These are phyloP conservation scores for Ceratopteris richardii DNA, from an alignment of 75 land plant species.

Conservation along the genomic window DNA sequence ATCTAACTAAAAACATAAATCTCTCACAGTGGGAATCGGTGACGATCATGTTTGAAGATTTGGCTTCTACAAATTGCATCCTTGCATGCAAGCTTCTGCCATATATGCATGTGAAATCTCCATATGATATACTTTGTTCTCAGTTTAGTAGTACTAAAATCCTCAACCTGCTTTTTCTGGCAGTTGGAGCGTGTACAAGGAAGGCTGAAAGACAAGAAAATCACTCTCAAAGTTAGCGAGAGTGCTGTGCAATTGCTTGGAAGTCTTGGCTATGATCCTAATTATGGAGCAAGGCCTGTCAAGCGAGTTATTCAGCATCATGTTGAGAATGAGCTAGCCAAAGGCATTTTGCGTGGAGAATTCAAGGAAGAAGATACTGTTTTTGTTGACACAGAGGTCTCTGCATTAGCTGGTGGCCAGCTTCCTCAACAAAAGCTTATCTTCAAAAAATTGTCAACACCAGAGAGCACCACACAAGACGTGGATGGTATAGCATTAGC, in stretches of 20 bases:
- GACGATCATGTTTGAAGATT: too few relatives aligned
- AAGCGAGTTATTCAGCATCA: slow-evolving; percentile 61
- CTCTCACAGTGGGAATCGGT: too few relatives aligned
- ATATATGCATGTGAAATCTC: too few relatives aligned
- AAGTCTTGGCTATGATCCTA: slow-evolving; percentile 61
- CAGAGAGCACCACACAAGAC: neutral
- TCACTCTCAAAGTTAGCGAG: slow-evolving; percentile 41
- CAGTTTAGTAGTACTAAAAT: too few relatives aligned
- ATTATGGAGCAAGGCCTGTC: slow-evolving; percentile 65
- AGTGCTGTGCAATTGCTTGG: slow-evolving; percentile 45
- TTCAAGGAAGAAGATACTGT: slow-evolving; percentile 48
- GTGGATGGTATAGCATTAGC: too few relatives aligned
- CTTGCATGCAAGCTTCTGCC: too few relatives aligned
- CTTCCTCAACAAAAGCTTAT: slow-evolving; percentile 54
- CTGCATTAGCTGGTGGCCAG: slow-evolving; percentile 38
- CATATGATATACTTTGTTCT: too few relatives aligned
- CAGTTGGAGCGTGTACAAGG: slow-evolving; percentile 54
- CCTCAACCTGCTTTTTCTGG: too few relatives aligned
- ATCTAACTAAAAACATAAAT: too few relatives aligned
- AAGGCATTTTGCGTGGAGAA: slow-evolving; percentile 44
- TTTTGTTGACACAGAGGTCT: slow-evolving; percentile 48
- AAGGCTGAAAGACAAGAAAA: slow-evolving; percentile 49
- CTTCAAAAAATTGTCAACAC: slow-evolving; percentile 28
- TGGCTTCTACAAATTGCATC: too few relatives aligned
- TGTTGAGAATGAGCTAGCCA: slow-evolving; percentile 57